phyloP scores from a whole-genome alignment of 805 yeast species.

The Grigorovia jiainica region DNA sequence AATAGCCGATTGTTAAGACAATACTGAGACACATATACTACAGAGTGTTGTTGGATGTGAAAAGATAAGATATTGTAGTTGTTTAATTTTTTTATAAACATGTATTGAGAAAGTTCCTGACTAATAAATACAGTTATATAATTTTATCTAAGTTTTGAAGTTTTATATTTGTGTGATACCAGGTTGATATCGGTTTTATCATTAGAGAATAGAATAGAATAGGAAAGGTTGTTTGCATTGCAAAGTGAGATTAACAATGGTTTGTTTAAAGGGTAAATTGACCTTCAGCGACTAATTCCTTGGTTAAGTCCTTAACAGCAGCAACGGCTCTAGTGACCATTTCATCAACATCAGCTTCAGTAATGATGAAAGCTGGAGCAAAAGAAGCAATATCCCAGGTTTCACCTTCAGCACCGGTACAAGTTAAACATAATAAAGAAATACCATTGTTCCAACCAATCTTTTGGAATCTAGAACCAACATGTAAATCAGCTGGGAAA shows the following conservation, averaged over 20 bases:
- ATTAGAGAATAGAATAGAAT: too few species aligned
- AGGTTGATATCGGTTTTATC: neutral
- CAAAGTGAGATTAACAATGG: too few species aligned
- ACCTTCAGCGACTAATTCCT: conserved; percentile 10
- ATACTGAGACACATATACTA: too few species aligned
- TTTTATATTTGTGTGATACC: too few species aligned
- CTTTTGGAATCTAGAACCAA: conserved; percentile 30
- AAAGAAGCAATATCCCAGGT: conserved; percentile 35
- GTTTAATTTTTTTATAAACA: too few species aligned
- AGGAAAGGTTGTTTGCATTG: too few species aligned
- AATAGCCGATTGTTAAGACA: too few species aligned
- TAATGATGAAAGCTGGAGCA: conserved; percentile 39
- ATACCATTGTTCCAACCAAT: conserved; percentile 38
- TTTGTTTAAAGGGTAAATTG: neutral
- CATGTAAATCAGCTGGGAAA: conserved; percentile 31
- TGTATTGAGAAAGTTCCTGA: too few species aligned
- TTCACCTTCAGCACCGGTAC: conserved; percentile 30
- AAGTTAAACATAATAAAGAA: conserved; percentile 36
- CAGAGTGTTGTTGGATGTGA: too few species aligned
- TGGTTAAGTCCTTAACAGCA: conserved; percentile 30
- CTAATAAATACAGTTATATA: too few species aligned
- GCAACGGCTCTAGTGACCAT: conserved; percentile 33
- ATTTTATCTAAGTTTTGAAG: too few species aligned
- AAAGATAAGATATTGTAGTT: too few species aligned
- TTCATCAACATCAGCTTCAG: conserved; percentile 35